phyloP scores from a whole-genome alignment of 257 asterid genomes.

The Thymus mandschuricus region DNA sequence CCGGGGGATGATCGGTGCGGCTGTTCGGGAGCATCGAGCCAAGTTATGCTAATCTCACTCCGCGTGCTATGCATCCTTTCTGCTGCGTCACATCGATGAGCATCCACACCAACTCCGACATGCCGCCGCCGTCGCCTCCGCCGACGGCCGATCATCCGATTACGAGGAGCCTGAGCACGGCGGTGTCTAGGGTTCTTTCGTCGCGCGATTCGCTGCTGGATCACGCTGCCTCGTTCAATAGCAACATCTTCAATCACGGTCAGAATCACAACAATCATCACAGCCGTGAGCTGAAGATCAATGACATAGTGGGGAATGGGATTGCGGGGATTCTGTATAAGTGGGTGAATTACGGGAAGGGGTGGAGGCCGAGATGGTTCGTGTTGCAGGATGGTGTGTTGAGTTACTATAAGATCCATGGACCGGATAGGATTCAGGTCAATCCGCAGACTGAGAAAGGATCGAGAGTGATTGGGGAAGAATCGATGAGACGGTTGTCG shows the following conservation, averaged over 20 bases:
- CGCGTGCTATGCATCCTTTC: conserved; percentile 47
- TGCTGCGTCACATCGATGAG: conserved; percentile 46
- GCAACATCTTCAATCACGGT: conserved; percentile 19
- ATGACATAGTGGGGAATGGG: conserved; percentile 88
- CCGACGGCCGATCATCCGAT: conserved; percentile 39
- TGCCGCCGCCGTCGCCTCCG: conserved; percentile 33
- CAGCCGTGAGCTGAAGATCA: conserved; percentile 66
- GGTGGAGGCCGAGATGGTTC: conserved; percentile 99
- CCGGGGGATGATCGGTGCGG: conserved; percentile 25
- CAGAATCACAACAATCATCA: conserved; percentile 36
- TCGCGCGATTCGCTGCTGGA: conserved; percentile 37
- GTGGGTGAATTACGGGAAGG: conserved; percentile 98
- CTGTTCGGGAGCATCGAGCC: not conserved
- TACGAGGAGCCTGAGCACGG: conserved; percentile 22
- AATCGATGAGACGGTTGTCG: conserved; percentile 60
- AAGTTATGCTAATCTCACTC: conserved; percentile 31
- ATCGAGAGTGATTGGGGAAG: conserved; percentile 83
- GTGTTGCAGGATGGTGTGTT: conserved; percentile 96
- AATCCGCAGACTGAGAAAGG: conserved; percentile 73
- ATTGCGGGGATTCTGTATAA: conserved; percentile 77
- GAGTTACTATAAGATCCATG: conserved; percentile 92
- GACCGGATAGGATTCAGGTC: conserved; percentile 76
- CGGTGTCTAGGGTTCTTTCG: conserved; percentile 45
- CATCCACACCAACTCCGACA: conserved; percentile 38
- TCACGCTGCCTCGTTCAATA: conserved; percentile 17